phyloP scores from a whole-genome alignment of 495 filamentous ascomycete genomes.

The Diplogelasinospora grovesii region DNA sequence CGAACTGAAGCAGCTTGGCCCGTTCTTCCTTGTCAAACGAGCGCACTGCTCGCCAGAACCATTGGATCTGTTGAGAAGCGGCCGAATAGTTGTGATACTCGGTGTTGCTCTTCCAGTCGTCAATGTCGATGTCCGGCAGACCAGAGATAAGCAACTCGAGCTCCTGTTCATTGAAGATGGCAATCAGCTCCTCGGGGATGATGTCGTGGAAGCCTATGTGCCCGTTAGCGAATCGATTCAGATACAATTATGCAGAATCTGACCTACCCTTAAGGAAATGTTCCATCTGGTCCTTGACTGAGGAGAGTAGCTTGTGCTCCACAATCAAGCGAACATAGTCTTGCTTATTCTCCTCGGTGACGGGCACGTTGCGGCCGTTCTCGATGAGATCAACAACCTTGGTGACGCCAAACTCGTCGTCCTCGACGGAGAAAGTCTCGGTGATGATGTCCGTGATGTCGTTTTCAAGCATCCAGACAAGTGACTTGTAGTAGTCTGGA shows the following conservation, averaged over 20 bases:
- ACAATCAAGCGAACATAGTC: conserved; percentile 91
- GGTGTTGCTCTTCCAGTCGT: conserved; percentile 98
- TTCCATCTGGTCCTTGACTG: conserved; percentile 90
- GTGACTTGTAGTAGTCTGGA: conserved; percentile 97
- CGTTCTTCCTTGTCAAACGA: conserved; percentile 99
- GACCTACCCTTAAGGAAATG: conserved; percentile 82
- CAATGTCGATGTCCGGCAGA: conserved; percentile 92
- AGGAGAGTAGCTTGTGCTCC: conserved; percentile 86
- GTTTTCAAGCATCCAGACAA: conserved; percentile 97
- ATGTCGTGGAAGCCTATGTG: conserved; percentile 89
- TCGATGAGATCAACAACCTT: conserved; percentile 80
- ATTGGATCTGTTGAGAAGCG: conserved; percentile 93
- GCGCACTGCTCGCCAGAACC: conserved; percentile 98
- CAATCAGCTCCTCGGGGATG: conserved; percentile 85
- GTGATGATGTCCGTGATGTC: conserved; percentile 98
- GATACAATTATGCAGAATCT: neutral
- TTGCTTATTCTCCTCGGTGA: conserved; percentile 98
- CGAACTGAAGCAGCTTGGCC: conserved; percentile 95
- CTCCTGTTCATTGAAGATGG: conserved; percentile 99
- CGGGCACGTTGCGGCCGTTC: conserved; percentile 83
- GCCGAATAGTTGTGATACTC: conserved; percentile 98
- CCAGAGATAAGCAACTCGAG: conserved; percentile 95
- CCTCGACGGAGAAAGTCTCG: conserved; percentile 93
- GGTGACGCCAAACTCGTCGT: conserved; percentile 84
- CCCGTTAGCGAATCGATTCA: conserved; percentile 16